Percentiles rank a stretch among this genome's conserved stretches.
Evolutionary conservation across 1,284 basidiomycete species (phyloP).

Genomic region (Laetiporus sulphureus): DNA sequence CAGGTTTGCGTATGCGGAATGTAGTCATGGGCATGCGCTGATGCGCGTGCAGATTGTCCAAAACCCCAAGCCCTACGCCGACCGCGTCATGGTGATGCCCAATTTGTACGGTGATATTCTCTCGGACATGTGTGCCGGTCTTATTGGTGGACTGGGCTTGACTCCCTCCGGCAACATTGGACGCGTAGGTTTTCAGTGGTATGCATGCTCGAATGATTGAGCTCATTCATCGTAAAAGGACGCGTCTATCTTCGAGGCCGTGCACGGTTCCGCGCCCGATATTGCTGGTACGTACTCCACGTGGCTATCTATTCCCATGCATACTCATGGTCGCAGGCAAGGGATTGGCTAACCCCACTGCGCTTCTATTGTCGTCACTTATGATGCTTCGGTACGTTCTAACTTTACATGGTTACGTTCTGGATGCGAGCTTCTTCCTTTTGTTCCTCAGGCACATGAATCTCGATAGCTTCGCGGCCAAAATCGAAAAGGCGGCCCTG

Average conservation of each 20-base stretch:
- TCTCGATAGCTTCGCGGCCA: slow-evolving; percentile 78
- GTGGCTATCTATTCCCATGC: not conserved
- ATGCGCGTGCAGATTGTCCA: slow-evolving; percentile 83
- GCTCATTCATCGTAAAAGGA: slow-evolving; percentile 47
- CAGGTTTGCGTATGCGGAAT: slow-evolving; percentile 43
- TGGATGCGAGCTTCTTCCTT: not conserved
- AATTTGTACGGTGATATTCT: slow-evolving; percentile 98
- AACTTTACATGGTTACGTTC: not conserved
- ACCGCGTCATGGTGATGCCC: slow-evolving; percentile 99
- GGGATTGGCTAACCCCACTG: slow-evolving; percentile 97
- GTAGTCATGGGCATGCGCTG: not conserved
- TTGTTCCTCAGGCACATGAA: slow-evolving; percentile 79
- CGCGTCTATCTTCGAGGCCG: slow-evolving; percentile 99
- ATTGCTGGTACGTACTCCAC: slow-evolving; percentile 55
- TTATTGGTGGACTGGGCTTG: slow-evolving; percentile 96
- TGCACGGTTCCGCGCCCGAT: slow-evolving; percentile 93
- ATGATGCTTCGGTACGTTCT: slow-evolving; percentile 88
- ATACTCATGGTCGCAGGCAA: slow-evolving; percentile 53
- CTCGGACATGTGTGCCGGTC: slow-evolving; percentile 98
- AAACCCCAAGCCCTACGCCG: slow-evolving; percentile 90
- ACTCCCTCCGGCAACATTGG: slow-evolving; percentile 99
- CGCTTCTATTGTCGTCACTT: slow-evolving; percentile 87
- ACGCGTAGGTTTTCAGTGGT: slow-evolving; percentile 45
- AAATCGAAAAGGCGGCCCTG: slow-evolving; percentile 90
- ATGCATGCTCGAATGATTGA: not conserved